Conservation (phyloP, 1,284 basidiomycete genomes). For the Papiliotrema fonsecae region DNA sequence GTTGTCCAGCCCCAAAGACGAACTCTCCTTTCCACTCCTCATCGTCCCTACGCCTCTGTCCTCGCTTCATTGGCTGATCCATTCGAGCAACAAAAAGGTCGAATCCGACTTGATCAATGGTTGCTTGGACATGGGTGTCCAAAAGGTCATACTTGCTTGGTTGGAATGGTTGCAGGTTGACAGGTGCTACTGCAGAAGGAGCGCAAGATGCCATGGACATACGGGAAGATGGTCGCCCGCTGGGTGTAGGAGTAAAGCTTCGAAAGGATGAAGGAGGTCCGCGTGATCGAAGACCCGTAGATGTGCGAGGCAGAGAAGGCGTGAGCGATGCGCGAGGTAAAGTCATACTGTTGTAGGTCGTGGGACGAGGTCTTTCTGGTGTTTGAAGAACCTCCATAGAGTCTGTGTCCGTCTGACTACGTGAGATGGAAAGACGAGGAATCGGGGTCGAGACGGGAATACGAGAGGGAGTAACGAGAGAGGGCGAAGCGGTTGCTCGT, state of each 20-base stretch:
- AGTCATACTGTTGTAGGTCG: background rate
- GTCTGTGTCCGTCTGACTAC: background rate
- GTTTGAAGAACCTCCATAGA: slow-evolving; percentile 8
- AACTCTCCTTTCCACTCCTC: slow-evolving; percentile 46
- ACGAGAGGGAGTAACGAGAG: slow-evolving; percentile 1
- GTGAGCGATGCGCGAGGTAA: slow-evolving; percentile 4
- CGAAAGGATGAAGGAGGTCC: slow-evolving; percentile 36
- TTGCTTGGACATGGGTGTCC: slow-evolving; percentile 29
- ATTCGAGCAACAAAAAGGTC: slow-evolving; percentile 30
- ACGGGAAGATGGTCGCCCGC: slow-evolving; percentile 25
- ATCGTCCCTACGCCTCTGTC: slow-evolving; percentile 33
- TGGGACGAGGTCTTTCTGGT: slow-evolving; percentile 9
- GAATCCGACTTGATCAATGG: slow-evolving; percentile 25
- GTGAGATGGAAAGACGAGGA: background rate
- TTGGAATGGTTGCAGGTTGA: slow-evolving; percentile 25
- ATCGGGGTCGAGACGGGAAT: slow-evolving; percentile 17
- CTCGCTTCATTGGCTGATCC: slow-evolving; percentile 33
- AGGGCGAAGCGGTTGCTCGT: slow-evolving; percentile 17
- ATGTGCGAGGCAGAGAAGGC: background rate
- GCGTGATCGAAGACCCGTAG: slow-evolving; percentile 11
- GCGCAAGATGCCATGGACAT: slow-evolving; percentile 20
- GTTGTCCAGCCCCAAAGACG: slow-evolving; percentile 37
- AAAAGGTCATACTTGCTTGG: slow-evolving; percentile 41
- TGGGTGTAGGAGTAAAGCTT: slow-evolving; percentile 25
- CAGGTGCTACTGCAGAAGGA: slow-evolving; percentile 2